These are phyloP conservation scores for Fusarium humuli DNA, from an alignment of 2,329 filamentous ascomycete species.

Conservation along the genomic window DNA sequence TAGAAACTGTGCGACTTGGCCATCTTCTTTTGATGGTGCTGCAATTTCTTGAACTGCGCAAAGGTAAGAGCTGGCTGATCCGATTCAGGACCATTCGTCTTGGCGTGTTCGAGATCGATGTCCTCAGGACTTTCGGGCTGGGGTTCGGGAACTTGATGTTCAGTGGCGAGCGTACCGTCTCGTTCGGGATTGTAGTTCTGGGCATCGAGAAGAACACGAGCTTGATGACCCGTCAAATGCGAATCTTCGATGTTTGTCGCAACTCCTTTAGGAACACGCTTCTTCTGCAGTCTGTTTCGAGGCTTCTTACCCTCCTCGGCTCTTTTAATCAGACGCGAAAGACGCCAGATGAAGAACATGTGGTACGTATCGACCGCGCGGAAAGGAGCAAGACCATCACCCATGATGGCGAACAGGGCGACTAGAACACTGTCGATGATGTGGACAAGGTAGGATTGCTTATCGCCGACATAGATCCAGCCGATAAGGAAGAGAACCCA, in stretches of 20 bases:
- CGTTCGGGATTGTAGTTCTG: constrained; percentile 23
- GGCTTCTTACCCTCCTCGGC: constrained; percentile 63
- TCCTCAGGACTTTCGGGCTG: constrained; percentile 54
- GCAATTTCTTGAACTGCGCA: constrained; percentile 74
- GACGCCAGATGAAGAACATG: constrained; percentile 84
- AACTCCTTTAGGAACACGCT: constrained; percentile 23
- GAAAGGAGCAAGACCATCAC: constrained; percentile 79
- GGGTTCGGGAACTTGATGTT: constrained; percentile 51
- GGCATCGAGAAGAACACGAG: constrained; percentile 32
- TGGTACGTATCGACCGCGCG: constrained; percentile 86
- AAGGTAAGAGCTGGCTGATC: constrained; percentile 71
- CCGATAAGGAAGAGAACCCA: constrained; percentile 94
- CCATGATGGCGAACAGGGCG: constrained; percentile 76
- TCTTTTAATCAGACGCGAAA: constrained; percentile 57
- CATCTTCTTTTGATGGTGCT: constrained; percentile 84
- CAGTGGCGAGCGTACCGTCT: constrained; percentile 15
- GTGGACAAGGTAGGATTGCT: constrained; percentile 76
- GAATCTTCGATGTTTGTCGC: background rate
- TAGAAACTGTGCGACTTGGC: constrained; percentile 88
- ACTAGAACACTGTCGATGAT: constrained; percentile 78
- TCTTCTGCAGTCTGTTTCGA: constrained; percentile 37
- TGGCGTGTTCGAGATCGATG: constrained; percentile 56
- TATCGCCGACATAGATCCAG: constrained; percentile 84
- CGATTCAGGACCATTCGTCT: constrained; percentile 53
- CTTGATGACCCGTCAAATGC: constrained; percentile 38